Evolutionary conservation across 305 asterid species (phyloP), one percentile per base, ranked within the genome.

Genomic region (Andrographis paniculata): DNA sequence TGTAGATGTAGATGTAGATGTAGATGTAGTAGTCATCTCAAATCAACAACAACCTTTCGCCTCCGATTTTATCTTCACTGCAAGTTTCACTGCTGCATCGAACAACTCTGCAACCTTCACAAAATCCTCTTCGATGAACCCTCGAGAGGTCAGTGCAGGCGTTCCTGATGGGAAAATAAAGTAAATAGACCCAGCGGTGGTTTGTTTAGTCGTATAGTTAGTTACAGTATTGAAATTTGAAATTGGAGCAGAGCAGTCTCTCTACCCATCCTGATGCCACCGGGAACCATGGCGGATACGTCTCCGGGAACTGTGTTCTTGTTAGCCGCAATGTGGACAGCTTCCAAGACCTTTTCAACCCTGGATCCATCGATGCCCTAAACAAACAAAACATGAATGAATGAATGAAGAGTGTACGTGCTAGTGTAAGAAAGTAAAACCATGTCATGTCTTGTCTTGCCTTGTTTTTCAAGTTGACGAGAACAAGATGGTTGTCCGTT

Each of bases 261-360:
- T 17, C 1, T 67, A 86, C 94, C 96, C 93, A 86, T 86, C 47
- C 96, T 69, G 74, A 82, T 86, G 77, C 94, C 96, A 62, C 94
- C 94, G 11, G 94, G 96, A 64, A 86, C 94, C 94, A 86, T 86
- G 58, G 94, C 96, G 28, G 96, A 86, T 40, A 86, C 94, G 59
- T 86, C 96, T 40, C 96, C 96, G 19, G 96, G 94, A 66, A 86
- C 94, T 0, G 94, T 85, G 62, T 85, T 85, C 69, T 85, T 85
- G 77, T 85, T 85, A 9, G 96, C 88, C 20, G 96, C 96, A 47
- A 86, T 82, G 55, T 86, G 96, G 60, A 86, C 94, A 17, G 84
- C 57, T 70, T 86, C 96, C 72, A 86, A 56, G 56, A 86, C 94
- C 60, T 86, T 82, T 63, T 86, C 96, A 22, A 86, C 96, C 61